These are phyloP conservation scores for Mycena maculata DNA, from an alignment of 768 basidiomycete genomes.

Conservation along the genomic window DNA sequence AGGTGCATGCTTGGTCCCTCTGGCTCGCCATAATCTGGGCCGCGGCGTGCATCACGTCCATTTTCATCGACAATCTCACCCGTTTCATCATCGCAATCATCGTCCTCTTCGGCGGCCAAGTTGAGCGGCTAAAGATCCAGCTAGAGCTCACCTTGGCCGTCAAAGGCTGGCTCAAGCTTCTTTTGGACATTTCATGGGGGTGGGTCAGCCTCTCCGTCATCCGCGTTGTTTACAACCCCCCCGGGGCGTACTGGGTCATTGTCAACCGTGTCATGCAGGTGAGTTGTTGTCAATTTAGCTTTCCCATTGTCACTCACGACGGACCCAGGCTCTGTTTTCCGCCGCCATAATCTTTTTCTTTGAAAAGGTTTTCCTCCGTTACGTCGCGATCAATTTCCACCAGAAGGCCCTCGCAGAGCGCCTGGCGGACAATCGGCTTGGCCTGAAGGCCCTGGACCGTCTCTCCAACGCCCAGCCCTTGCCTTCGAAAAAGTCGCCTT, in stretches of 20 bases:
- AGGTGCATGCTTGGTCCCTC: slow-evolving; percentile 72
- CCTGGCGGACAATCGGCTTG: slow-evolving; percentile 74
- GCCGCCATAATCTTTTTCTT: slow-evolving; percentile 55
- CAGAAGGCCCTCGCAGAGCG: slow-evolving; percentile 81
- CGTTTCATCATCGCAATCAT: slow-evolving; percentile 64
- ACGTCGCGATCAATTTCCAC: slow-evolving; percentile 86
- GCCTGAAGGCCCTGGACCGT: slow-evolving; percentile 75
- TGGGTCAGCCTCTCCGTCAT: slow-evolving; percentile 81
- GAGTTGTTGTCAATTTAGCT: slow-evolving; percentile 21
- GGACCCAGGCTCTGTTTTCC: slow-evolving; percentile 56
- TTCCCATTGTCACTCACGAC: slow-evolving; percentile 11
- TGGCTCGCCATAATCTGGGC: slow-evolving; percentile 80
- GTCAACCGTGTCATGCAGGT: slow-evolving; percentile 81
- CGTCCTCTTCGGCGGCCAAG: slow-evolving; percentile 67
- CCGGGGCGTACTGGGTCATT: slow-evolving; percentile 73
- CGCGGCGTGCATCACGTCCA: slow-evolving; percentile 66
- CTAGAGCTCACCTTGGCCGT: slow-evolving; percentile 80
- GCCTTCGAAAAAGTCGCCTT: slow-evolving; percentile 50
- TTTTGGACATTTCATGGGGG: slow-evolving; percentile 73
- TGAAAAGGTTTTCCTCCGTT: slow-evolving; percentile 68
- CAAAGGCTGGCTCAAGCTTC: slow-evolving; percentile 76
- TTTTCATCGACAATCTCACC: slow-evolving; percentile 74
- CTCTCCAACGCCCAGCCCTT: slow-evolving; percentile 74
- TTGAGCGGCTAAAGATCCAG: slow-evolving; percentile 75
- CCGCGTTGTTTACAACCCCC: slow-evolving; percentile 66